These are phyloP conservation scores for Coccinonectria pachysandricola DNA, from an alignment of 2,329 filamentous ascomycete genomes.

Conservation along the genomic window DNA sequence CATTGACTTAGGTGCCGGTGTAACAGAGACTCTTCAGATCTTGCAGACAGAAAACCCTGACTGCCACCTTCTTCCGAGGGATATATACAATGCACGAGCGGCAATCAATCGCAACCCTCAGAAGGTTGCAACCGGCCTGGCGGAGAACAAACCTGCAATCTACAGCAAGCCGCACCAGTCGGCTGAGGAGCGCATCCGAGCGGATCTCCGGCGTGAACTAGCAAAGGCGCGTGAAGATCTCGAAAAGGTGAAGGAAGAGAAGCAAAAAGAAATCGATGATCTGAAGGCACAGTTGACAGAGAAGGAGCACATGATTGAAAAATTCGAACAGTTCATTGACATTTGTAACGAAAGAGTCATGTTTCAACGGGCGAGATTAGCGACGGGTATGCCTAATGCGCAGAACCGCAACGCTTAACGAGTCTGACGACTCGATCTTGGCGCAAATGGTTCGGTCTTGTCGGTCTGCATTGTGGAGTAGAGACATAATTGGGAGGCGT, in stretches of 20 bases:
- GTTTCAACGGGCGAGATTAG: constrained; percentile 47
- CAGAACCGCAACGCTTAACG: constrained; percentile 12
- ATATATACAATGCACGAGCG: constrained; percentile 58
- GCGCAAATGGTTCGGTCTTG: too few relatives aligned
- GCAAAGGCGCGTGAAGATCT: constrained; percentile 47
- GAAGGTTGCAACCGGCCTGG: constrained; percentile 49
- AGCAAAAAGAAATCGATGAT: constrained; percentile 46
- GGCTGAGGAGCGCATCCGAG: constrained; percentile 52
- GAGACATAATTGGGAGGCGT: neutral
- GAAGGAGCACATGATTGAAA: constrained; percentile 51
- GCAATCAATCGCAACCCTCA: constrained; percentile 56
- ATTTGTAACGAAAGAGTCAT: constrained; percentile 59
- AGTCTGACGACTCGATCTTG: constrained; percentile 4
- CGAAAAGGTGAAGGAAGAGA: constrained; percentile 44
- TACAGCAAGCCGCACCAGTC: constrained; percentile 56
- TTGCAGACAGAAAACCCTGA: constrained; percentile 54
- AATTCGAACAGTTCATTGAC: constrained; percentile 61
- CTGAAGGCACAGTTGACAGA: constrained; percentile 51
- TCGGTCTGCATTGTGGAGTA: too few relatives aligned
- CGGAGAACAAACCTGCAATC: constrained; percentile 52
- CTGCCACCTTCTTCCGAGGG: constrained; percentile 51
- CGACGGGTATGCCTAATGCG: constrained; percentile 13
- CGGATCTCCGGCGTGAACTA: constrained; percentile 51
- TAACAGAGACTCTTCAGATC: constrained; percentile 56
- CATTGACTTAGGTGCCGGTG: constrained; percentile 46